Percentiles rank a stretch among this genome's conserved stretches.
These are phyloP conservation scores for Eucalyptus sideroxylon DNA, from an alignment of 345 rosid genomes.

Conservation along the genomic window DNA sequence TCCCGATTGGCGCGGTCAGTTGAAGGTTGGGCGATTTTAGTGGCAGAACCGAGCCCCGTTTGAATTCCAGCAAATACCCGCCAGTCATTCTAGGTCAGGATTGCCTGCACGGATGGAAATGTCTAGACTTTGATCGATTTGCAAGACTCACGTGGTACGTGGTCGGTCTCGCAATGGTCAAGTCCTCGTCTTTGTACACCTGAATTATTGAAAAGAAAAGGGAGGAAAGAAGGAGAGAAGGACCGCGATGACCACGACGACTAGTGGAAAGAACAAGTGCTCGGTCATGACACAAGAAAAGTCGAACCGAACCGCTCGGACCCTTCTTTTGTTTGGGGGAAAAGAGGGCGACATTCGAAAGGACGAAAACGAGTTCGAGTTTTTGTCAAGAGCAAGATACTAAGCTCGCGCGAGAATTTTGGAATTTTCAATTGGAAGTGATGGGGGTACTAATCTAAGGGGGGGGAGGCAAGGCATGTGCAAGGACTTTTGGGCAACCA, in stretches of 20 bases:
- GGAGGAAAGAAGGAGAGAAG: neutral
- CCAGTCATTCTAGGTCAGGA: neutral
- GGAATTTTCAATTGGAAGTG: neutral
- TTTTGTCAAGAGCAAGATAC: neutral
- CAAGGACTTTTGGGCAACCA: neutral
- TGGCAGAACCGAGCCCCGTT: neutral
- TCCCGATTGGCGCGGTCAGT: neutral
- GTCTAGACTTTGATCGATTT: too few relatives aligned
- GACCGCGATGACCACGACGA: neutral
- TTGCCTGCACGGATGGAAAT: neutral
- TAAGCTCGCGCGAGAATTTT: neutral
- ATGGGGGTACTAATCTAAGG: neutral
- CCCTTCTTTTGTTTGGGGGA: neutral
- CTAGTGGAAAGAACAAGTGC: neutral
- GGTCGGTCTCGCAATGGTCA: neutral
- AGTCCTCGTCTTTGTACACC: neutral
- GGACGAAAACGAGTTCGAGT: neutral
- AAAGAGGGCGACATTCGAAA: neutral
- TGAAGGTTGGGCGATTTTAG: neutral
- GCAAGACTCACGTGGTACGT: neutral
- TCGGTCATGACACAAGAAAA: neutral
- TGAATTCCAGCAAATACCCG: neutral
- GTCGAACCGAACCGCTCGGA: neutral
- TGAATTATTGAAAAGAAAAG: neutral
- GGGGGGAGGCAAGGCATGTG: neutral